phyloP scores from a whole-genome alignment of 2,329 filamentous ascomycete species.

The Biscogniauxia mediterranea region DNA sequence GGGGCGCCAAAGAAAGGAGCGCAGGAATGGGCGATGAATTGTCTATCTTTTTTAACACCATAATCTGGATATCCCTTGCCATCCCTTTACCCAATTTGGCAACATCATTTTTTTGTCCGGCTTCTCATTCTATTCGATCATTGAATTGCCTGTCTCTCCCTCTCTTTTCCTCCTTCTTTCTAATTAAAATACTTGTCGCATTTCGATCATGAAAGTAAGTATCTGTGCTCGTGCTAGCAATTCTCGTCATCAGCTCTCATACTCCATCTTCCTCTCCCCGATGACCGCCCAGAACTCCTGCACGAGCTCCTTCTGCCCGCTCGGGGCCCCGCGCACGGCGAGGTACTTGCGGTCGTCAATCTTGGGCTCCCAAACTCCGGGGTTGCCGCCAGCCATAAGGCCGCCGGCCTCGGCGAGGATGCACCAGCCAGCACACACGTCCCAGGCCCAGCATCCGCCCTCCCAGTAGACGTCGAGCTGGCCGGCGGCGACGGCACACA shows the following conservation, averaged over 20 bases:
- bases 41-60: conserved; percentile 7
- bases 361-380: conserved; percentile 65
- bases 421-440: conserved; percentile 79
- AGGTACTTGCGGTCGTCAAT: conserved; percentile 62
- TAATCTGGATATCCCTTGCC: conserved; percentile 11
- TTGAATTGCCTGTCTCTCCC: not conserved
- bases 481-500: conserved; percentile 70
- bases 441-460: conserved; percentile 82
- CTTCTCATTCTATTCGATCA: not conserved
- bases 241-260: conserved; percentile 31
- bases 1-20: not conserved
- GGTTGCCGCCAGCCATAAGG: conserved; percentile 69
- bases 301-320: conserved; percentile 59
- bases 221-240: not conserved
- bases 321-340: conserved; percentile 58
- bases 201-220: not conserved
- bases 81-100: conserved; percentile 15
- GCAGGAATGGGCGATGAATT: conserved; percentile 13
- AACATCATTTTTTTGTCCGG: not conserved
- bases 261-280: conserved; percentile 53
- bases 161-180: conserved; percentile 1
- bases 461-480: conserved; percentile 78
- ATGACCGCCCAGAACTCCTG: conserved; percentile 64
- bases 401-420: conserved; percentile 74
- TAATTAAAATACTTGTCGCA: not conserved